These are phyloP conservation scores for Xanthoparmelia taractica DNA, from an alignment of 495 filamentous ascomycete genomes.

Conservation along the genomic window DNA sequence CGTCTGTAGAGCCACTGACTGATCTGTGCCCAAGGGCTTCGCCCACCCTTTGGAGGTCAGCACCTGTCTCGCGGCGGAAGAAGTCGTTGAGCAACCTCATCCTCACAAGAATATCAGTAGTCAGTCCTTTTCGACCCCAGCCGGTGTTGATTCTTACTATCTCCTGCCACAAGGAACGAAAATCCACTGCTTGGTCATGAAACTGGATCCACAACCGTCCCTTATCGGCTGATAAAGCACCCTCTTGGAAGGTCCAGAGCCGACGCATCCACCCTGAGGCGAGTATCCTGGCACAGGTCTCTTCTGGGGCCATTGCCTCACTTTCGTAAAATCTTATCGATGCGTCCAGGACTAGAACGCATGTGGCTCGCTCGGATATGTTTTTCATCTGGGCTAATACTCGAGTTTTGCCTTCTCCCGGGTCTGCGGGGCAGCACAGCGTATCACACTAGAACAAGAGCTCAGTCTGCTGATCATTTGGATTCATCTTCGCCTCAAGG, in stretches of 20 bases:
- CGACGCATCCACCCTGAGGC: slow-evolving; percentile 13
- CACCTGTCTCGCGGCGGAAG: no score
- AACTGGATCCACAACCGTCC: slow-evolving; percentile 12
- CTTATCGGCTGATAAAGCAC: slow-evolving; percentile 4
- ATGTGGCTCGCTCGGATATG: slow-evolving; percentile 10
- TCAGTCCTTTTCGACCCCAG: no score
- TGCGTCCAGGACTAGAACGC: slow-evolving; percentile 19
- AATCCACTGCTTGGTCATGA: slow-evolving; percentile 2
- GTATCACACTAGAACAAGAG: slow-evolving; percentile 20
- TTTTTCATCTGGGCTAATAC: slow-evolving; percentile 11
- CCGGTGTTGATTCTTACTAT: no score
- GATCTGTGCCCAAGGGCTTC: no score
- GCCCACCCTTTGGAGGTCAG: no score
- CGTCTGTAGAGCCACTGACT: no score
- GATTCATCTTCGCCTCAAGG: background rate
- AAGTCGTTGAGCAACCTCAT: no score
- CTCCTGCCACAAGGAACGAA: background rate
- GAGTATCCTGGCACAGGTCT: slow-evolving; percentile 11
- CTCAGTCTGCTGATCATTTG: background rate
- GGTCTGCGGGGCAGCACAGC: slow-evolving; percentile 15
- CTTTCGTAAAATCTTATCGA: slow-evolving; percentile 6
- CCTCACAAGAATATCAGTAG: no score
- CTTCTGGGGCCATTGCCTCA: background rate
- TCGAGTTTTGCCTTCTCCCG: slow-evolving; percentile 1
- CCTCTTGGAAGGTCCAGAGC: slow-evolving; percentile 21